Percentiles rank a stretch among this genome's conserved stretches.
Conservation (phyloP, 2,329 filamentous ascomycete genomes). For the Penicillium sp. region DNA sequence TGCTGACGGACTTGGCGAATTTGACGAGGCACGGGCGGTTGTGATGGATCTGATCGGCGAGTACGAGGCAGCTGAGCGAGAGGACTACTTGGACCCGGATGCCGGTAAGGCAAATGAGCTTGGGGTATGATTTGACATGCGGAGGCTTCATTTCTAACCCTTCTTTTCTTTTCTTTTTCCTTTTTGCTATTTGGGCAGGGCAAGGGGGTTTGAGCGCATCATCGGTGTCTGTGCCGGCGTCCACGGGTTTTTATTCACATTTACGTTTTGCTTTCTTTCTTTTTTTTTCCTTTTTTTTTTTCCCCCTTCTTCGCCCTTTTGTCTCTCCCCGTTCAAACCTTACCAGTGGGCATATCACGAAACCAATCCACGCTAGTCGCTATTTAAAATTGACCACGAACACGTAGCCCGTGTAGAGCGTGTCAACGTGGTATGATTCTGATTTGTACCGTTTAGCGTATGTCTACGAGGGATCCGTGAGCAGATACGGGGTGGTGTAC, state of each 20-base stretch:
- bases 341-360: slow-evolving; percentile 1
- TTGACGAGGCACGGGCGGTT: slow-evolving; percentile 90
- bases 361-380: slow-evolving; percentile 4
- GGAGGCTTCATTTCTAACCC: background rate
- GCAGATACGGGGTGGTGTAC: background rate
- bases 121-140: slow-evolving; percentile 20
- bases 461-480: background rate
- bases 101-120: slow-evolving; percentile 46
- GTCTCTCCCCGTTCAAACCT: background rate
- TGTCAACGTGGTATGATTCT: slow-evolving; percentile 7
- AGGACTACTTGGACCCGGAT: slow-evolving; percentile 81
- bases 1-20: slow-evolving; percentile 85
- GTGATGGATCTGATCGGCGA: slow-evolving; percentile 88
- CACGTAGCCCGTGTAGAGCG: slow-evolving; percentile 16
- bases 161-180: slow-evolving; percentile 5
- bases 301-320: background rate
- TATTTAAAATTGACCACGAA: slow-evolving; percentile 8
- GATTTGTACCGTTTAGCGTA: slow-evolving; percentile 1
- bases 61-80: slow-evolving; percentile 91
- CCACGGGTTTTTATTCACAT: background rate
- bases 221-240: slow-evolving; percentile 17
- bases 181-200: slow-evolving; percentile 14
- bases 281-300: slow-evolving; percentile 2
- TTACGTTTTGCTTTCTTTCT: background rate
- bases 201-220: slow-evolving; percentile 23